These are phyloP conservation scores for Handroanthus guayacan DNA, from an alignment of 257 asterid species.

Conservation along the genomic window DNA sequence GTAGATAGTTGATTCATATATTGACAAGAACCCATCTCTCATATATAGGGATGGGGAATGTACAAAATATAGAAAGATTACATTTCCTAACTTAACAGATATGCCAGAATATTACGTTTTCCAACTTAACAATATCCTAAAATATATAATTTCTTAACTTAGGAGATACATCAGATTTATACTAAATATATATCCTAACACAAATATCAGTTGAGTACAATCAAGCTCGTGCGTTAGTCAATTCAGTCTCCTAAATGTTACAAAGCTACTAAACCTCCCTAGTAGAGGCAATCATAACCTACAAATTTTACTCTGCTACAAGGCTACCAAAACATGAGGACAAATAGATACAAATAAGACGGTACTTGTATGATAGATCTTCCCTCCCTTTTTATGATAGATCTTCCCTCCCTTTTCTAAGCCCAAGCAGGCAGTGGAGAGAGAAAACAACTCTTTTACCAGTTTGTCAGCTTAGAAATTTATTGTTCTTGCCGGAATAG, in stretches of 20 bases:
- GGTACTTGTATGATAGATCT: background rate
- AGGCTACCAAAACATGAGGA: background rate
- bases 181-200: too few relatives aligned
- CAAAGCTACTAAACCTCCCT: background rate
- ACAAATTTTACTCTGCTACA: background rate
- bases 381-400: background rate
- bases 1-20: too few relatives aligned
- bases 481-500: background rate
- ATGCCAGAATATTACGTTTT: too few relatives aligned
- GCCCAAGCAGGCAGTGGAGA: slow-evolving; percentile 14
- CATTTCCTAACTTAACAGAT: too few relatives aligned
- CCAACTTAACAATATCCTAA: too few relatives aligned
- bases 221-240: background rate
- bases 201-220: background rate
- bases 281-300: background rate
- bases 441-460: slow-evolving; percentile 13
- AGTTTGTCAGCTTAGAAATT: slow-evolving; percentile 9
- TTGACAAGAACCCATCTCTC: too few relatives aligned
- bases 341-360: background rate
- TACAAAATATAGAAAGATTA: too few relatives aligned
- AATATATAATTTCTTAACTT: too few relatives aligned
- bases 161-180: too few relatives aligned
- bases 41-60: too few relatives aligned
- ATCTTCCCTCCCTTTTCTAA: background rate
- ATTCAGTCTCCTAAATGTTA: background rate